phyloP scores from a whole-genome alignment of 2,329 filamentous ascomycete genomes.

The Diaporthe sp. region DNA sequence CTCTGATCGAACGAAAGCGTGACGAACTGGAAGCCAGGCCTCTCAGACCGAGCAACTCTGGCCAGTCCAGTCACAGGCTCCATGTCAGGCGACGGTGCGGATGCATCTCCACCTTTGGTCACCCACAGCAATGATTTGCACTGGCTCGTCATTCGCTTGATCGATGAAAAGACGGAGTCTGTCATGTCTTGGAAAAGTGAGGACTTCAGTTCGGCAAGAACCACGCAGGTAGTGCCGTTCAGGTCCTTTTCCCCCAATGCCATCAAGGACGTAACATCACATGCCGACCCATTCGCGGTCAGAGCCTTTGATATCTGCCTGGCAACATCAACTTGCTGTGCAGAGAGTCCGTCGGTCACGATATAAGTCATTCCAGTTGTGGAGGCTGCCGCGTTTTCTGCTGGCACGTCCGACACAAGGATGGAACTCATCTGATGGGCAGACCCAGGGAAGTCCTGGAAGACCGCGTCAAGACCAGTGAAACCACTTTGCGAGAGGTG shows the following conservation, averaged over 20 bases:
- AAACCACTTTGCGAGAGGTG: constrained; percentile 43
- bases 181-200: constrained; percentile 44
- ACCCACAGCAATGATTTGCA: constrained; percentile 45
- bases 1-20: constrained; percentile 44
- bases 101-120: constrained; percentile 39
- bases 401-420: constrained; percentile 45
- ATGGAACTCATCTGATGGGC: constrained; percentile 39
- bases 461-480: constrained; percentile 45
- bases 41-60: constrained; percentile 44
- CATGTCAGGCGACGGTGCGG: constrained; percentile 40
- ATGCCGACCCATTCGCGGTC: neutral
- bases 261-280: constrained; percentile 32
- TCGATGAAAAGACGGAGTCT: constrained; percentile 37
- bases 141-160: constrained; percentile 45
- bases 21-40: constrained; percentile 42
- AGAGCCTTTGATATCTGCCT: neutral
- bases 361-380: neutral
- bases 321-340: constrained; percentile 29
- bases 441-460: constrained; percentile 45
- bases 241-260: constrained; percentile 33
- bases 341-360: constrained; percentile 28
- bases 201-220: constrained; percentile 45
- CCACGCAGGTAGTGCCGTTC: constrained; percentile 42
- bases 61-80: constrained; percentile 46
- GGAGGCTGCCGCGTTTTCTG: neutral